Conservation (phyloP, 768 basidiomycete species). For the Mycena galopus region DNA sequence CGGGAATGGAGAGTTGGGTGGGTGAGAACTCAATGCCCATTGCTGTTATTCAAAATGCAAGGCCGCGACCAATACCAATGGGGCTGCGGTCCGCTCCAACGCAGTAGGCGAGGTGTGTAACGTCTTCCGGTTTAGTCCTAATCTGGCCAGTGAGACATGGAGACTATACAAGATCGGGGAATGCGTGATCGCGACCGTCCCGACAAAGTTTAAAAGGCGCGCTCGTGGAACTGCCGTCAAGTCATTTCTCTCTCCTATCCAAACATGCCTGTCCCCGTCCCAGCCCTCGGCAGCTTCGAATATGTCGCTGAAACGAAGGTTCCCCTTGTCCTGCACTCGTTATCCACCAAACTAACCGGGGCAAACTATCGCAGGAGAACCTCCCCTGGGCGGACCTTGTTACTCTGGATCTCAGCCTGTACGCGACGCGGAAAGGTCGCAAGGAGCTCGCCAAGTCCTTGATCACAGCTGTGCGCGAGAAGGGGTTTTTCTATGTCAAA, state of each 20-base stretch:
- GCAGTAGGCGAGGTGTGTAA: neutral
- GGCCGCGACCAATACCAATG: neutral
- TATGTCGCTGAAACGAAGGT: constrained; percentile 54
- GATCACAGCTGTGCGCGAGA: constrained; percentile 58
- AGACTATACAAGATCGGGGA: constrained; percentile 21
- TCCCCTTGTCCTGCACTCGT: neutral
- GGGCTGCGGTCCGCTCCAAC: neutral
- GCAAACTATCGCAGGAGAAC: constrained; percentile 50
- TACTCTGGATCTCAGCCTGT: constrained; percentile 59
- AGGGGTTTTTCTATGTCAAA: constrained; percentile 67
- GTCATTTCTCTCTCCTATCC: neutral
- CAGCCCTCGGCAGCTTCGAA: constrained; percentile 50
- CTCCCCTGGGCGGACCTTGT: constrained; percentile 64
- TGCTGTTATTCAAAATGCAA: neutral
- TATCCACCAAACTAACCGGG: constrained; percentile 17
- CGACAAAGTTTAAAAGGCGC: constrained; percentile 7
- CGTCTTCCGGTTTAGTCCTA: constrained; percentile 8
- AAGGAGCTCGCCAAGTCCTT: constrained; percentile 55
- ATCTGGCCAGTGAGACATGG: constrained; percentile 1
- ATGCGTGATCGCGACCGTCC: neutral
- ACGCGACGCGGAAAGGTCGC: constrained; percentile 56
- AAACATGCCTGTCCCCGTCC: constrained; percentile 49
- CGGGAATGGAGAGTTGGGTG: neutral
- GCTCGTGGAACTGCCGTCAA: neutral
- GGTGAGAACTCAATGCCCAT: neutral